Conservation (phyloP, 225 moss, liverwort and hornwort genomes). For the Ulota crispa region DNA sequence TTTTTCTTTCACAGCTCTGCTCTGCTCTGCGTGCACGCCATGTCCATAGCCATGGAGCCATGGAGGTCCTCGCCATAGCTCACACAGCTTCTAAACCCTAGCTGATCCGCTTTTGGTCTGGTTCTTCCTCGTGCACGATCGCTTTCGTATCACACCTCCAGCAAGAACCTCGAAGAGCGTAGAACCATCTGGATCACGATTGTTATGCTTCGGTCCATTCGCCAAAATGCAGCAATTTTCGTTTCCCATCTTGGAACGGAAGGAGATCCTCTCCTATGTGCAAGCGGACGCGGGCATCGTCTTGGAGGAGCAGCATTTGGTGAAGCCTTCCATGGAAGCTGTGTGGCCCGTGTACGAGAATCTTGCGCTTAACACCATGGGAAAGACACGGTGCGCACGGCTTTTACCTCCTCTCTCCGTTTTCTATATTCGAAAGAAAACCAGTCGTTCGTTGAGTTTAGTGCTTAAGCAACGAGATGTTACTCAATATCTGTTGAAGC, state of each 20-base stretch:
- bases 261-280: constrained; percentile 44
- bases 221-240: constrained; percentile 32
- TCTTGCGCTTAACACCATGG: constrained; percentile 44
- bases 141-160: not conserved
- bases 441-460: not conserved
- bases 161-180: not conserved
- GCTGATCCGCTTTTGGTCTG: not conserved
- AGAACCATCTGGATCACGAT: not conserved
- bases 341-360: constrained; percentile 78
- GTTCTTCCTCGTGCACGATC: not conserved
- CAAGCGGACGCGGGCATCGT: constrained; percentile 41
- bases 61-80: not conserved
- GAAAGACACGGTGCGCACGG: constrained; percentile 55
- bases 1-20: not conserved
- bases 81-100: constrained; percentile 8
- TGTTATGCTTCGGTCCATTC: not conserved
- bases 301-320: constrained; percentile 63
- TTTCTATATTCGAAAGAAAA: not conserved
- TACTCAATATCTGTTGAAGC: not conserved
- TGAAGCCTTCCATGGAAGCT: constrained; percentile 65
- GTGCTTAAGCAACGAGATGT: not conserved
- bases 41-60: too few species aligned
- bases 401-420: not conserved
- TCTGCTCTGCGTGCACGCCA: not conserved
- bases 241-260: constrained; percentile 53